Base-by-base conservation (phyloP, 1,284 basidiomycete species). In the Mycosarcoma maydis region DNA sequence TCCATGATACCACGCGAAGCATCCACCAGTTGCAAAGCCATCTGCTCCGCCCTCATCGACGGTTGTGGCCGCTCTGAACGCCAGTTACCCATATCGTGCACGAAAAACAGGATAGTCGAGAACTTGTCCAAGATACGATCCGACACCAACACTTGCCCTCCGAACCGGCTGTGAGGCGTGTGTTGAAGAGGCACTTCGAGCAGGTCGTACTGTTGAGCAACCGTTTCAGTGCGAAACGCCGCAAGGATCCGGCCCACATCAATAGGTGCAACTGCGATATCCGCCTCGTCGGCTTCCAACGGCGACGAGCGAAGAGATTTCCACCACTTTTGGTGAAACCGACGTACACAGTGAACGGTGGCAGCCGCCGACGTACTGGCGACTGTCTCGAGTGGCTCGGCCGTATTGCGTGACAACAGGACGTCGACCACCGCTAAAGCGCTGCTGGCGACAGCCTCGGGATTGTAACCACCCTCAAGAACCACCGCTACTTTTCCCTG, bases 381-480 rank as follows among this genome's bases (percentile, higher is more conserved):
- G 5, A 48, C 30, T 0, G 50, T 64, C 1, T 30, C 39, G 10
- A 10, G 86, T 4, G 96, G 83, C 70, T 89, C 87, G 0, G 89
- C 89, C 0, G 93, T 92, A 2, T 90, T 85, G 71, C 94, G 91
- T 9, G 94, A 94, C 6, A 98, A 86, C 17, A 99, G 84, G 13
- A 93, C 87, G 52, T 88, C 86, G 0, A 91, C 88, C 20, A 98
- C 95, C 0, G 92, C 92, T 13, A 94, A 82, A 0, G 94, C 90
- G 17, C 94, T 97, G 10, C 85, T 85, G 19, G 93, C 91, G 60
- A 95, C 92, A 1, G 94, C 90, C 8, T 93, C 87, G 22, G 98
- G 87, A 77, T 94, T 94, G 83, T 99, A 99, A 0, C 96, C 96
- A 17, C 96, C 96, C 92, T 99, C 96, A 24, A 99, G 87, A 4